phyloP scores from a whole-genome alignment of 2,329 filamentous ascomycete genomes.

The Colletotrichum falcatum region DNA sequence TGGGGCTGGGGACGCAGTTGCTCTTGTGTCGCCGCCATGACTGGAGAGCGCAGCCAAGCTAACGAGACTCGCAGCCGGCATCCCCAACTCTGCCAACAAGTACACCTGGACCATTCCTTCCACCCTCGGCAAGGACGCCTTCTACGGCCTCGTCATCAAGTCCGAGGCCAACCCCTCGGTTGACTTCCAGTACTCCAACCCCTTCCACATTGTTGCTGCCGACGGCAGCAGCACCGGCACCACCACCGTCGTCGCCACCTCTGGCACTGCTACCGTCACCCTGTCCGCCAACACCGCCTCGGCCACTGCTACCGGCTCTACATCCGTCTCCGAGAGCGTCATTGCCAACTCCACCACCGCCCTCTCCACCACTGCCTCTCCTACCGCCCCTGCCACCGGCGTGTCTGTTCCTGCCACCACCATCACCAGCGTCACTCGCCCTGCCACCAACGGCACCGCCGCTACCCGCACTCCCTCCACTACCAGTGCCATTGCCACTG shows the following conservation, averaged over 20 bases:
- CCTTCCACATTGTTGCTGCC: conserved; percentile 64
- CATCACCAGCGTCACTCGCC: conserved; percentile 42
- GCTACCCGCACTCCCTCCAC: conserved; percentile 23
- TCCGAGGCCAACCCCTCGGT: conserved; percentile 59
- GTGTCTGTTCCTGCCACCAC: conserved; percentile 43
- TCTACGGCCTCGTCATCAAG: conserved; percentile 70
- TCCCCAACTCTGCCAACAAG: conserved; percentile 58
- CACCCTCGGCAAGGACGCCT: conserved; percentile 56
- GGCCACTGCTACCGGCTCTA: conserved; percentile 45
- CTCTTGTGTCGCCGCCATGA: not conserved
- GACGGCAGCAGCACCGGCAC: conserved; percentile 44
- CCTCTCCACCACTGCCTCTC: conserved; percentile 41
- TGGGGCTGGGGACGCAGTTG: not conserved
- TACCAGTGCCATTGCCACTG: conserved; percentile 28
- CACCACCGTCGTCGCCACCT: conserved; percentile 44
- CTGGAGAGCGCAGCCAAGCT: conserved; percentile 32
- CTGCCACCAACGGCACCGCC: conserved; percentile 36
- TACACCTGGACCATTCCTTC: conserved; percentile 65
- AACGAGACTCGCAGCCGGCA: conserved; percentile 52
- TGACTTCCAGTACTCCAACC: conserved; percentile 71
- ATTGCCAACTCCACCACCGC: conserved; percentile 44
- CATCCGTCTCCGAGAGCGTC: conserved; percentile 44
- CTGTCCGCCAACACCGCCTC: conserved; percentile 49
- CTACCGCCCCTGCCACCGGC: conserved; percentile 40
- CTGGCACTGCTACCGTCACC: conserved; percentile 47